Conservation (phyloP, 148 eudicot genomes). For the Silene uniflora region DNA sequence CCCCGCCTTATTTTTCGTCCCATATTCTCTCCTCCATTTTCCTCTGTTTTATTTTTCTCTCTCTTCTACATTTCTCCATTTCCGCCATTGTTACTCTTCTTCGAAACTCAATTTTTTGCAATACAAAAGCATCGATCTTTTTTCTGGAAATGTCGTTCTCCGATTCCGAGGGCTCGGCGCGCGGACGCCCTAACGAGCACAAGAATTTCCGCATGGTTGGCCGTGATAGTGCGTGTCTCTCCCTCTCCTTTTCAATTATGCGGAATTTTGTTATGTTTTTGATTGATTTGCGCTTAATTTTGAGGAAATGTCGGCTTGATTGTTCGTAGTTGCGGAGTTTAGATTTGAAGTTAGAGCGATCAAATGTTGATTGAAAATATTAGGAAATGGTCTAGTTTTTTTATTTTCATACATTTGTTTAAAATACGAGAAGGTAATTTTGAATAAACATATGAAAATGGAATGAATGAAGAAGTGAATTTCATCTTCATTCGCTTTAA, state of each 20-base stretch:
- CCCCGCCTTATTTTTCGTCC: constrained; percentile 29
- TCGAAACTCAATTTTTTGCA: background rate
- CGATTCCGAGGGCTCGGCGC: constrained; percentile 58
- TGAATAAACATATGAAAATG: too few species aligned
- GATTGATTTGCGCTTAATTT: background rate
- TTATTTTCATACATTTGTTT: too few species aligned
- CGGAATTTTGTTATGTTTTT: background rate
- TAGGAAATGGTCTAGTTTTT: too few species aligned
- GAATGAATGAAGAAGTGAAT: too few species aligned
- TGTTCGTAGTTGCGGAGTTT: background rate
- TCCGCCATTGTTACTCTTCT: constrained; percentile 6
- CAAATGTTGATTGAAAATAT: too few species aligned
- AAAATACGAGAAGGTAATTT: too few species aligned
- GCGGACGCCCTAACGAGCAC: constrained; percentile 42
- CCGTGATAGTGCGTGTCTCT: constrained; percentile 60
- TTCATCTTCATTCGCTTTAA: too few species aligned
- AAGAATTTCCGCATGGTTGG: constrained; percentile 72
- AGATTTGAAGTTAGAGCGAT: background rate
- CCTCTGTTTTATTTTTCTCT: constrained; percentile 7
- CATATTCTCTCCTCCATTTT: constrained; percentile 9
- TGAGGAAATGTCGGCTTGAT: background rate
- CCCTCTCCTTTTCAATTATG: background rate
- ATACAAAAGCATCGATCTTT: background rate
- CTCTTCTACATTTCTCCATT: background rate
- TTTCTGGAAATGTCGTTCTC: constrained; percentile 56